These are phyloP conservation scores for Hyaloperonospora brassicae DNA, from an alignment of 352 stramenopile species.

Conservation along the genomic window DNA sequence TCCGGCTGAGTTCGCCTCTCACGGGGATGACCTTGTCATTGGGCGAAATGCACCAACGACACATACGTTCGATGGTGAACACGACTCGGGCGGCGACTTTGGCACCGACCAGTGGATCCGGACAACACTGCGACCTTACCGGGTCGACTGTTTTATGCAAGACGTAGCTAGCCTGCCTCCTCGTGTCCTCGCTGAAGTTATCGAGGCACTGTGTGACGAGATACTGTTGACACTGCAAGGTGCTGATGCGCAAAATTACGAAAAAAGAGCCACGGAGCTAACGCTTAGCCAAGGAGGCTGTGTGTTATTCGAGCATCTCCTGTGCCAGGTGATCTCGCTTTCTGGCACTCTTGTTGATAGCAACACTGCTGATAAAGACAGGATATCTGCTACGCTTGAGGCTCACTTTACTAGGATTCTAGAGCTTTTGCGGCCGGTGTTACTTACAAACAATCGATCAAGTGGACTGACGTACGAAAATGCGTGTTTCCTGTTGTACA, in stretches of 20 bases:
- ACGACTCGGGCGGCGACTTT: slow-evolving; percentile 25
- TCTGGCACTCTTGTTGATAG: slow-evolving; percentile 30
- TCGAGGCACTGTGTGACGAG: slow-evolving; percentile 51
- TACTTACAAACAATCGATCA: slow-evolving; percentile 27
- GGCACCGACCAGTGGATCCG: slow-evolving; percentile 55
- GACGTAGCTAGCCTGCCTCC: slow-evolving; percentile 46
- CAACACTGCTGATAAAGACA: slow-evolving; percentile 35
- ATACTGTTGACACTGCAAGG: slow-evolving; percentile 32
- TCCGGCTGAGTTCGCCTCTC: slow-evolving; percentile 35
- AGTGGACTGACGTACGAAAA: slow-evolving; percentile 57
- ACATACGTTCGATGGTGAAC: slow-evolving; percentile 6
- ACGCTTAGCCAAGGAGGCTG: slow-evolving; percentile 46
- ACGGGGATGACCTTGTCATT: slow-evolving; percentile 45
- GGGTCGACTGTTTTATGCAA: slow-evolving; percentile 53
- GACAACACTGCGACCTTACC: slow-evolving; percentile 55
- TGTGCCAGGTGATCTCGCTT: slow-evolving; percentile 35
- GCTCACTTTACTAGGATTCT: slow-evolving; percentile 45
- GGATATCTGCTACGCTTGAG: slow-evolving; percentile 37
- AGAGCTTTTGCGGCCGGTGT: slow-evolving; percentile 34
- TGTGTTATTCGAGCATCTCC: slow-evolving; percentile 60
- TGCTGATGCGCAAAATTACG: slow-evolving; percentile 14
- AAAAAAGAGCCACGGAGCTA: slow-evolving; percentile 19
- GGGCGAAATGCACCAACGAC: slow-evolving; percentile 19
- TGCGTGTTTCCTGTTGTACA: slow-evolving; percentile 49
- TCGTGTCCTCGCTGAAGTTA: slow-evolving; percentile 35